A percentile compares a stretch with the other conserved stretches of the same genome.
phyloP scores from a whole-genome alignment of 352 stramenopile species.

The Phytophthora sojae region DNA sequence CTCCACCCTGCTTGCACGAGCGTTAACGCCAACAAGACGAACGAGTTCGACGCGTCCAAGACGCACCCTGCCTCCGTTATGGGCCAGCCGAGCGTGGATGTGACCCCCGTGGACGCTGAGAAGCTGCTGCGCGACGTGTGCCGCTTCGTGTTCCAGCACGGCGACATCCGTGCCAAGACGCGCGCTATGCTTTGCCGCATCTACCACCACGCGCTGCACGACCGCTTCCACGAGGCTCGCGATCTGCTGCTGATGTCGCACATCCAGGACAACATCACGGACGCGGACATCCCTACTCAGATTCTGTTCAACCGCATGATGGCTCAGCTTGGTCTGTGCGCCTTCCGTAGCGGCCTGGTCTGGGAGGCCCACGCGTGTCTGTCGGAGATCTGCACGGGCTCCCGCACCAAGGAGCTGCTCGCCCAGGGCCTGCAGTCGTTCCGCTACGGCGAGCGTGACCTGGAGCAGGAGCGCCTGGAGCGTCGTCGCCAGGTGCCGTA shows the following conservation, averaged over 20 bases:
- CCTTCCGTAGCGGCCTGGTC: slow-evolving; percentile 96
- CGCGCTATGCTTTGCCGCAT: slow-evolving; percentile 99
- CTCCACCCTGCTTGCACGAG: slow-evolving; percentile 91
- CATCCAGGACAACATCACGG: slow-evolving; percentile 97
- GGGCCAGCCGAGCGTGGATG: slow-evolving; percentile 78
- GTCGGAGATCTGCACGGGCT: slow-evolving; percentile 95
- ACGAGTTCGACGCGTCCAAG: slow-evolving; percentile 63
- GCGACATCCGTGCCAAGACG: slow-evolving; percentile 93
- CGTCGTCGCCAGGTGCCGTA: slow-evolving; percentile 97
- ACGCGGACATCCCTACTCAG: slow-evolving; percentile 94
- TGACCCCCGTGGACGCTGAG: slow-evolving; percentile 67
- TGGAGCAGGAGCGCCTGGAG: slow-evolving; percentile 98
- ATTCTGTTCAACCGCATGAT: slow-evolving; percentile 98
- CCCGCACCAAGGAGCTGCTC: slow-evolving; percentile 96
- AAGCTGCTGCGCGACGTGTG: slow-evolving; percentile 92
- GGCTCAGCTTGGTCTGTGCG: slow-evolving; percentile 94
- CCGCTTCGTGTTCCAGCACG: slow-evolving; percentile 94
- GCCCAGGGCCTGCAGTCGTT: slow-evolving; percentile 95
- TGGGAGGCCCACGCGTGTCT: slow-evolving; percentile 97
- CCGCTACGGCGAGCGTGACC: slow-evolving; percentile 94
- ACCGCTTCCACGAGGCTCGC: slow-evolving; percentile 98
- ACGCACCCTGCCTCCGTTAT: slow-evolving; percentile 79
- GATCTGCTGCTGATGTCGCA: slow-evolving; percentile 99
- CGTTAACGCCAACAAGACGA: slow-evolving; percentile 45
- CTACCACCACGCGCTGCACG: slow-evolving; percentile 97